Percentiles rank a stretch among this genome's conserved stretches.
phyloP scores from a whole-genome alignment of 2,329 filamentous ascomycete species.

The Thelonectria blattea region DNA sequence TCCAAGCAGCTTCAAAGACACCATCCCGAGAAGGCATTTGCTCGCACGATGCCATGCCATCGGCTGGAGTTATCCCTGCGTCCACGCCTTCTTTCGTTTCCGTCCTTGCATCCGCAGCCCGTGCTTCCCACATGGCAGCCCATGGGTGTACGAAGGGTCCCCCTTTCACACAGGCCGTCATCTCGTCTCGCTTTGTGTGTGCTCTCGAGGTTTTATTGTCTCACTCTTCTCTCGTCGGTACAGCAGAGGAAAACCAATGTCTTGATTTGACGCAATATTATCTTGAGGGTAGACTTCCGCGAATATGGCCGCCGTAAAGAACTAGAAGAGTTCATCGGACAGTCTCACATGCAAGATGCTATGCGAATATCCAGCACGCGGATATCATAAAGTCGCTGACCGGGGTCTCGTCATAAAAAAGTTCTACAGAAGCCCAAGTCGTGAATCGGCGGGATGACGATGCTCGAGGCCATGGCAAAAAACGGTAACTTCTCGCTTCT shows the following conservation, averaged over 20 bases:
- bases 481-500: no score
- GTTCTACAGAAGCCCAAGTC: slow-evolving; percentile 5
- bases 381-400: slow-evolving; percentile 6
- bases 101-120: slow-evolving; percentile 24
- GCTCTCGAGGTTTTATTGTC: background rate
- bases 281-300: background rate
- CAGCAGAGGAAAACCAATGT: background rate
- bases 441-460: background rate
- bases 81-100: slow-evolving; percentile 22
- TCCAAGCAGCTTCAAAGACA: background rate
- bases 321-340: background rate
- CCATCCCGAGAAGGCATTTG: background rate
- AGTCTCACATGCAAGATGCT: slow-evolving; percentile 15
- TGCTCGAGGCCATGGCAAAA: background rate
- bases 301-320: background rate
- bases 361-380: slow-evolving; percentile 4
- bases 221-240: background rate
- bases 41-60: background rate
- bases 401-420: slow-evolving; percentile 14
- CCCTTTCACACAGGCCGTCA: slow-evolving; percentile 2
- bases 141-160: slow-evolving; percentile 15
- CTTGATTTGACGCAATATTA: background rate
- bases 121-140: slow-evolving; percentile 36
- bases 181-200: background rate
- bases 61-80: slow-evolving; percentile 5